Evolutionary conservation across 2,329 filamentous ascomycete genomes (phyloP).

Genomic region (Graphilbum ipis-grandicollis): DNA sequence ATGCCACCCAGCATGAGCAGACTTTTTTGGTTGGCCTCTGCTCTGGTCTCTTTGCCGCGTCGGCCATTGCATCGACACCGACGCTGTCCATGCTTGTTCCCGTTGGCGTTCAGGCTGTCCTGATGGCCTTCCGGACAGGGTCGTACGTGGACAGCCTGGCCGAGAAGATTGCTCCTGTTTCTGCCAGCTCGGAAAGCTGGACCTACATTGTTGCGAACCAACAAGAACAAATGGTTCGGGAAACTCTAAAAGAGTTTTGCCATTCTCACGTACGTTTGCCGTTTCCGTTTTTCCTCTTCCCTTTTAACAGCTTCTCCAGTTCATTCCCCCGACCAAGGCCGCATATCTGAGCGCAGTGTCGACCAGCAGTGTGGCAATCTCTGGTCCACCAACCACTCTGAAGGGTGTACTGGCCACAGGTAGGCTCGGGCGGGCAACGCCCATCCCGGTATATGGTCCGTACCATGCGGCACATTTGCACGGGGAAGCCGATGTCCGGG

Average conservation of each 20-base stretch:
- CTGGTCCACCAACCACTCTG: conserved; percentile 33
- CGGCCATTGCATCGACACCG: conserved; percentile 45
- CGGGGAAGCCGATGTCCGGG: conserved; percentile 22
- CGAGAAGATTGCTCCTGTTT: conserved; percentile 24
- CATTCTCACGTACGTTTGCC: conserved; percentile 22
- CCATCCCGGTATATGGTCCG: conserved; percentile 36
- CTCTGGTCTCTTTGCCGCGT: conserved; percentile 53
- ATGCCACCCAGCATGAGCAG: conserved; percentile 30
- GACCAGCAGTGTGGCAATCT: conserved; percentile 30
- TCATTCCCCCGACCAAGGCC: conserved; percentile 24
- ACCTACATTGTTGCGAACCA: conserved; percentile 45
- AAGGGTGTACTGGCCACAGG: conserved; percentile 21
- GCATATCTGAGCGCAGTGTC: conserved; percentile 37
- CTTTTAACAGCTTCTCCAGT: conserved; percentile 14
- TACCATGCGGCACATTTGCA: conserved; percentile 41
- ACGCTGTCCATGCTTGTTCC: conserved; percentile 44
- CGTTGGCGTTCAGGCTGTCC: conserved; percentile 44
- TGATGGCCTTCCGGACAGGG: conserved; percentile 49
- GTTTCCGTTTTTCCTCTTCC: too few relatives aligned
- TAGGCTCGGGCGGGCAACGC: conserved; percentile 23
- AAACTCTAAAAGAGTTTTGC: conserved; percentile 39
- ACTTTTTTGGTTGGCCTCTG: conserved; percentile 46
- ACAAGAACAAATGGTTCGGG: conserved; percentile 29
- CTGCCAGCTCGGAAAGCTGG: conserved; percentile 40
- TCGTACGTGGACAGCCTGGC: conserved; percentile 34